Evolutionary conservation across 1,139 yeast species (phyloP).

Genomic region (Meyerozyma carpophila): DNA sequence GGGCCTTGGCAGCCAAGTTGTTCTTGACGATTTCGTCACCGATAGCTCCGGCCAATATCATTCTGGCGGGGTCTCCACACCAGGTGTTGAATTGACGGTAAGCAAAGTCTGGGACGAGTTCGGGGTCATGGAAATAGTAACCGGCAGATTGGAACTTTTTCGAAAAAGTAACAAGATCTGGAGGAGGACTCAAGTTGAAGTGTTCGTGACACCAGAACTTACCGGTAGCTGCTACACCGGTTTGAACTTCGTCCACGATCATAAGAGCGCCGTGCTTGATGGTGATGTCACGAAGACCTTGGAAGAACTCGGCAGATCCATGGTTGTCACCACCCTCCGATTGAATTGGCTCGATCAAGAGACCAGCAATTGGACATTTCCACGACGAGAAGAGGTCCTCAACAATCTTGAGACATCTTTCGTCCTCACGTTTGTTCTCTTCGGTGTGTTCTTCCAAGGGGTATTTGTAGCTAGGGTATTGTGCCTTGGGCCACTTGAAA

Average conservation of each 20-base stretch:
- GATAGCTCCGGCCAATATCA: conserved; percentile 67
- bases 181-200: conserved; percentile 65
- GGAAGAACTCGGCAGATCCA: conserved; percentile 70
- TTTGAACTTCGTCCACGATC: conserved; percentile 82
- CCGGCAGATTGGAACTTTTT: conserved; percentile 87
- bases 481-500: conserved; percentile 84
- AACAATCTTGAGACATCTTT: conserved; percentile 55
- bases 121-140: conserved; percentile 68
- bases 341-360: conserved; percentile 76
- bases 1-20: conserved; percentile 51
- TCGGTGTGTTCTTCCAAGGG: conserved; percentile 57
- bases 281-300: conserved; percentile 69
- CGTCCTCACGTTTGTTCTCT: conserved; percentile 60
- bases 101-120: conserved; percentile 62
- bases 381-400: conserved; percentile 54
- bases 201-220: conserved; percentile 84
- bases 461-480: conserved; percentile 69
- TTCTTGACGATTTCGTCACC: conserved; percentile 58
- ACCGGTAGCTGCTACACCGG: conserved; percentile 87
- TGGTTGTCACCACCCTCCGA: conserved; percentile 89
- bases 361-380: conserved; percentile 68
- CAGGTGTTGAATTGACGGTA: conserved; percentile 88
- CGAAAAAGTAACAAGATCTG: conserved; percentile 79
- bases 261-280: conserved; percentile 60
- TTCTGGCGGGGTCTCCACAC: conserved; percentile 86